Evolutionary conservation across 2,329 filamentous ascomycete genomes (phyloP), one percentile per base, ranked within the genome.

Genomic region (Fusarium austroafricanum): DNA sequence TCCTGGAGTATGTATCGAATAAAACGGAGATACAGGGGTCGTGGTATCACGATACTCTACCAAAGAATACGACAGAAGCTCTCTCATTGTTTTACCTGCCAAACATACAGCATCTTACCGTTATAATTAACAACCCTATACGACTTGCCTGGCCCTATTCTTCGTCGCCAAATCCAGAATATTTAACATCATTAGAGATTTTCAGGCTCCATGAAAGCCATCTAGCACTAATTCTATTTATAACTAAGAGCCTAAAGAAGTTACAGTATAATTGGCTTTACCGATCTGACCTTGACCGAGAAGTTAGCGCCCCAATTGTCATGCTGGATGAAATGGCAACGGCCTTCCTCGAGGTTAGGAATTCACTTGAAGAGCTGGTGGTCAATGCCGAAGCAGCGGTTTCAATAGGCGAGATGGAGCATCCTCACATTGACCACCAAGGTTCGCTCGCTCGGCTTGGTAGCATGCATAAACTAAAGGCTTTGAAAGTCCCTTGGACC

Each of bases 181-280:
- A 23, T 1, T 12, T 68, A 6, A 31, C 40, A 10, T 56, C 45
- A 0, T 23, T 70, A n/a, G 51, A 61, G 2, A 26, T 70, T 6
- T 37, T 37, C 17, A 43, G 67, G 4, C 26, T 67, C 6, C 39
- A 65, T 12, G 65, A 70, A 35, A 21, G 26, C 12, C 45, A 44
- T 12, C n/a, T 70, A 10, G 46, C 23, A 3, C 39, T 55, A 8
- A 21, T 71, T 1, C 21, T 68, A 14, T 39, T 61, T 5, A 14
- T 12, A 6, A 23, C 37, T 0, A 21, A 2, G 8, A 39, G 28
- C 3, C 29, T 64, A 2, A 39, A 21, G n/a, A 45, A 15, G 3
- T 18, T 69, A 2, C 40, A 28, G 5, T 69, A 62, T n/a, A 23
- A 61, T 15, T 69, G 58, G 55, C 17, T 37, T 12, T 62, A 67